These are phyloP conservation scores for Aspergillus transmontanensis DNA, from an alignment of 2,329 filamentous ascomycete genomes.

Conservation along the genomic window DNA sequence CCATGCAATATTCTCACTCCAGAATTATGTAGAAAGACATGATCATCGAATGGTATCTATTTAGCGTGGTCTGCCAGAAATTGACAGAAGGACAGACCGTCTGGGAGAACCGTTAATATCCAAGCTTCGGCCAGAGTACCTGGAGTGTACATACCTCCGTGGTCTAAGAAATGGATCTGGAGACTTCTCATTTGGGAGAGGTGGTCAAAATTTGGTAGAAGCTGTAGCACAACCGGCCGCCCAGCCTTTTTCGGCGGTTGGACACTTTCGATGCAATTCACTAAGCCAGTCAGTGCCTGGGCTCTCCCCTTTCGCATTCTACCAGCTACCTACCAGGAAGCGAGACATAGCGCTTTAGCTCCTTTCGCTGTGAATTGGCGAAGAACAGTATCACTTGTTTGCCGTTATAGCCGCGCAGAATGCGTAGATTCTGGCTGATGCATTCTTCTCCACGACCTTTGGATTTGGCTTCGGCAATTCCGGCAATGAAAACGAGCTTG, in stretches of 20 bases:
- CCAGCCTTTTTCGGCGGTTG: slow-evolving; percentile 43
- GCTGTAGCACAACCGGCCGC: slow-evolving; percentile 38
- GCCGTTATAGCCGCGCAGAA: slow-evolving; percentile 39
- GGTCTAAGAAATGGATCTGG: slow-evolving; percentile 43
- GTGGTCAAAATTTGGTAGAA: slow-evolving; percentile 45
- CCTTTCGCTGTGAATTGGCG: slow-evolving; percentile 45
- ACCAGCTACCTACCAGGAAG: slow-evolving; percentile 35
- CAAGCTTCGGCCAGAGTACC: neutral
- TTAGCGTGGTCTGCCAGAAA: slow-evolving; percentile 27
- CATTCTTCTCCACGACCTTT: slow-evolving; percentile 49
- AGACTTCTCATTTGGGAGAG: slow-evolving; percentile 43
- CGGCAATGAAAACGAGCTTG: slow-evolving; percentile 43
- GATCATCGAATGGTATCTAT: neutral
- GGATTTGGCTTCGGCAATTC: slow-evolving; percentile 47
- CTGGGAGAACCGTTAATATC: slow-evolving; percentile 18
- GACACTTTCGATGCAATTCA: slow-evolving; percentile 43
- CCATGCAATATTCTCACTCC: neutral
- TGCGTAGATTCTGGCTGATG: slow-evolving; percentile 47
- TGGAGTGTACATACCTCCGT: slow-evolving; percentile 33
- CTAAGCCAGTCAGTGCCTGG: slow-evolving; percentile 18
- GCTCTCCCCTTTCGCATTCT: neutral
- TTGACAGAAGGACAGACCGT: slow-evolving; percentile 34
- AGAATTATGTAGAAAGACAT: neutral
- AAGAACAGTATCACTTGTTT: slow-evolving; percentile 43
- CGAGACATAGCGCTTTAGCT: slow-evolving; percentile 44